Evolutionary conservation across 805 yeast species (phyloP).

Genomic region (Blastobotrys peoriensis): DNA sequence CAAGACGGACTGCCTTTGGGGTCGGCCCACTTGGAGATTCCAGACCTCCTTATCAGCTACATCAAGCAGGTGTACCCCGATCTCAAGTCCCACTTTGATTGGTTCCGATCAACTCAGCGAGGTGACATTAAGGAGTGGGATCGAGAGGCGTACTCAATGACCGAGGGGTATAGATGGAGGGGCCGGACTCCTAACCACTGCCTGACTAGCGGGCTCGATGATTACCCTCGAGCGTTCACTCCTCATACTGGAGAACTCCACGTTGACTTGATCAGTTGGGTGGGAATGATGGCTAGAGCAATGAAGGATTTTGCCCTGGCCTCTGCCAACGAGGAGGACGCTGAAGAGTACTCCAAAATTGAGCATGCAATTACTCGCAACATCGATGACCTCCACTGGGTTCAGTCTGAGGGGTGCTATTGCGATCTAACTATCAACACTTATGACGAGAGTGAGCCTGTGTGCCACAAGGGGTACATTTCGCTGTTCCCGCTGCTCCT

Average conservation of each 20-base stretch:
- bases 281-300: slow-evolving; percentile 84
- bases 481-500: slow-evolving; percentile 79
- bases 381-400: slow-evolving; percentile 78
- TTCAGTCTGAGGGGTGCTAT: slow-evolving; percentile 53
- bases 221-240: slow-evolving; percentile 77
- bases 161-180: slow-evolving; percentile 84
- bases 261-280: slow-evolving; percentile 87
- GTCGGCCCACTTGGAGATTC: slow-evolving; percentile 48
- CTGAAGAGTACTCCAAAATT: slow-evolving; percentile 43
- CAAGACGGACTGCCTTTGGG: slow-evolving; percentile 23
- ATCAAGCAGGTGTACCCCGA: slow-evolving; percentile 65
- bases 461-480: slow-evolving; percentile 88
- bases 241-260: slow-evolving; percentile 87
- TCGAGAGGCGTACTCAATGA: slow-evolving; percentile 41
- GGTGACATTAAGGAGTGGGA: slow-evolving; percentile 73
- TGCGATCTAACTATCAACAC: slow-evolving; percentile 82
- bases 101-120: slow-evolving; percentile 76
- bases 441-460: slow-evolving; percentile 55
- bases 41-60: slow-evolving; percentile 33
- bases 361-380: slow-evolving; percentile 55
- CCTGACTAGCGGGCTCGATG: slow-evolving; percentile 90
- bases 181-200: slow-evolving; percentile 85
- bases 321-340: slow-evolving; percentile 55
- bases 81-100: slow-evolving; percentile 67
- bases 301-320: slow-evolving; percentile 66